Percentiles rank a stretch among this genome's conserved stretches.
These are phyloP conservation scores for Rasamsonia emersonii DNA, from an alignment of 2,329 filamentous ascomycete genomes.

Conservation along the genomic window DNA sequence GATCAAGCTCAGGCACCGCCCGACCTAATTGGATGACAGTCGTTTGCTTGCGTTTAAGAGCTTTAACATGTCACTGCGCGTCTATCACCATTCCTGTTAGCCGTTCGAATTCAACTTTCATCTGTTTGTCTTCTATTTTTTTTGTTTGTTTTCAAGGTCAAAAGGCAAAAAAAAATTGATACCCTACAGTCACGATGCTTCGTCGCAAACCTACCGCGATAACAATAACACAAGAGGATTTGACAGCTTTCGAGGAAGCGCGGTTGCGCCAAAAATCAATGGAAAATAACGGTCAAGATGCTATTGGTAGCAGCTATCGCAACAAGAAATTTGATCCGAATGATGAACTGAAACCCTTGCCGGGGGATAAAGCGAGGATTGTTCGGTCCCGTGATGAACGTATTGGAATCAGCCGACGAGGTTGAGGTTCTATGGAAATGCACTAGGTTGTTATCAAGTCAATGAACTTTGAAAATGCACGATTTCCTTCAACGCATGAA, in stretches of 20 bases:
- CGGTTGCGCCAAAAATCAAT: slow-evolving; percentile 22
- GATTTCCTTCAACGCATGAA: slow-evolving; percentile 1
- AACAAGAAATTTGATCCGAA: slow-evolving; percentile 32
- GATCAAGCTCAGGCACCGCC: too few relatives aligned
- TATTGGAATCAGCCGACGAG: slow-evolving; percentile 28
- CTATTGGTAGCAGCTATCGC: slow-evolving; percentile 9
- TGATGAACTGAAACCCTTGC: slow-evolving; percentile 42
- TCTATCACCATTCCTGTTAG: too few relatives aligned
- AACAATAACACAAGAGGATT: slow-evolving; percentile 40
- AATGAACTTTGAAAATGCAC: background rate
- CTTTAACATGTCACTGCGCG: too few relatives aligned
- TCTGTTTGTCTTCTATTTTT: too few relatives aligned
- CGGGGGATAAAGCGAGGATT: slow-evolving; percentile 41
- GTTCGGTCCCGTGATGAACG: slow-evolving; percentile 39
- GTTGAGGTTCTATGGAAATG: slow-evolving; percentile 1
- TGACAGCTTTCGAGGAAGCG: slow-evolving; percentile 38
- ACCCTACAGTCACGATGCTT: slow-evolving; percentile 30
- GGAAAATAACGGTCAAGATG: slow-evolving; percentile 17
- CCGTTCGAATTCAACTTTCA: too few relatives aligned
- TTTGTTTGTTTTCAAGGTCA: background rate
- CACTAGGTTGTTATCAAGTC: background rate
- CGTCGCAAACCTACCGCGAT: slow-evolving; percentile 45
- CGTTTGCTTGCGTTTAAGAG: too few relatives aligned
- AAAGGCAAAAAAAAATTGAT: background rate
- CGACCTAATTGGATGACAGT: too few relatives aligned